Base-by-base conservation (phyloP, 163 green algal genomes). In the Chlamydomonas reinhardtii region DNA sequence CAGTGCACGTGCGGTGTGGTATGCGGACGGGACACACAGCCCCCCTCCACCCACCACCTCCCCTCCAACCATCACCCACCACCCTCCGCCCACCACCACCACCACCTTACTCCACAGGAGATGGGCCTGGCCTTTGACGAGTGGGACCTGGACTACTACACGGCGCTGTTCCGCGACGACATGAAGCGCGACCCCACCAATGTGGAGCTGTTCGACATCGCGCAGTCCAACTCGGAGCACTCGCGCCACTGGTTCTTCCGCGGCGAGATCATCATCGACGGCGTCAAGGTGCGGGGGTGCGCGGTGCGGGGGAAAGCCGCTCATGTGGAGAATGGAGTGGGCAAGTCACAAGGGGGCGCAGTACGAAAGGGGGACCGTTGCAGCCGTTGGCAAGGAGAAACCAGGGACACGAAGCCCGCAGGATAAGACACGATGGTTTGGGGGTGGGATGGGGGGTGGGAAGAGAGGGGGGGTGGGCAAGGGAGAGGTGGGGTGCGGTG, bases 141-240 rank as follows among this genome's bases (percentile, higher is more conserved):
- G 43, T 98, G 96, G 96, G 97, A 99, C 92, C 84, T 99, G 62
- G 94, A 98, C 61, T 99, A 98, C 93, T 99, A 99, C 92, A 96
- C 93, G 32, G 73, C 91, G 39, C 93, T 99, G 86, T 99, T 99
- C 91, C 72, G 88, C 11, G 89, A 97, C 32, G 94, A 98, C 88
- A 96, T 98, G 90, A 92, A 93, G 70, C 92, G 98, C 25, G 93
- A 99, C 93, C 98, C 98, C 83, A 99, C 98, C 69, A 99, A 98
- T 74, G 98, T 99, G 54, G 98, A 99, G 94, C 96, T 99, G 0
- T 99, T 99, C 90, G 98, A 99, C 94, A 99, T 99, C 56, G 98
- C 96, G 22, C 97, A 99, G 94, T 87, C 82, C 72, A 81, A 87
- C 94, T 95, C 88, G 48, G 97, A 99, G 92, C 97, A 99, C 93